phyloP scores from a whole-genome alignment of 371 early-diverging fungal species.

The Mucor racemosus region DNA sequence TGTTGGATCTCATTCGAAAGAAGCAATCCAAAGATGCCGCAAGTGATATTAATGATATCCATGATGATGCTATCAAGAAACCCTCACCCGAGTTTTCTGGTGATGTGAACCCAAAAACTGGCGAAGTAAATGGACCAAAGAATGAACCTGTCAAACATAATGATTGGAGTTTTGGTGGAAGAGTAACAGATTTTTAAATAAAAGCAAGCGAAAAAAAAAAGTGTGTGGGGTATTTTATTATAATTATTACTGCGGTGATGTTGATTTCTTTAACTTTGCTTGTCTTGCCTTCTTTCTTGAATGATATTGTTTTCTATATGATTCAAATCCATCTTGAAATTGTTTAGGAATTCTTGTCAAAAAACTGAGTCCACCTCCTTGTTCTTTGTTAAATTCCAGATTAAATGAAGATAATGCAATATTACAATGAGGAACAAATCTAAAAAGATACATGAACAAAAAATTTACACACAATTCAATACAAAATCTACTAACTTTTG shows the following conservation, averaged over 20 bases:
- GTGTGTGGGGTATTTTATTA: background rate
- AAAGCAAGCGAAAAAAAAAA: background rate
- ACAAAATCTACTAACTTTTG: slow-evolving; percentile 56
- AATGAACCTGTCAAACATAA: slow-evolving; percentile 81
- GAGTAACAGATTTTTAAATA: slow-evolving; percentile 80
- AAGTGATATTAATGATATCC: slow-evolving; percentile 42
- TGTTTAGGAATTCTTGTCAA: slow-evolving; percentile 61
- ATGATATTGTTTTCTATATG: slow-evolving; percentile 63
- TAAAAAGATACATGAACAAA: slow-evolving; percentile 21
- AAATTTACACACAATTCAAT: background rate
- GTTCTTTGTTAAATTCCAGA: slow-evolving; percentile 64
- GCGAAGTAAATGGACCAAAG: slow-evolving; percentile 79
- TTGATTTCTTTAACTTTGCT: slow-evolving; percentile 43
- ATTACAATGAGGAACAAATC: slow-evolving; percentile 73
- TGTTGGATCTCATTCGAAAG: slow-evolving; percentile 68
- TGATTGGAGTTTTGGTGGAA: slow-evolving; percentile 89
- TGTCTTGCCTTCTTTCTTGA: slow-evolving; percentile 56
- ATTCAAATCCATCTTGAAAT: slow-evolving; percentile 70
- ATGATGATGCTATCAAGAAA: slow-evolving; percentile 66
- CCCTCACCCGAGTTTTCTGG: slow-evolving; percentile 70
- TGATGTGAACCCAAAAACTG: slow-evolving; percentile 79
- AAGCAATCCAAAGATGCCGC: slow-evolving; percentile 41
- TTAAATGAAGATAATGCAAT: slow-evolving; percentile 71
- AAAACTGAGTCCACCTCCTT: slow-evolving; percentile 59
- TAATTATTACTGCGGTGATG: background rate